Evolutionary conservation across 305 asterid genomes (phyloP).

Genomic region (Fraxinus xanthoxyloides): DNA sequence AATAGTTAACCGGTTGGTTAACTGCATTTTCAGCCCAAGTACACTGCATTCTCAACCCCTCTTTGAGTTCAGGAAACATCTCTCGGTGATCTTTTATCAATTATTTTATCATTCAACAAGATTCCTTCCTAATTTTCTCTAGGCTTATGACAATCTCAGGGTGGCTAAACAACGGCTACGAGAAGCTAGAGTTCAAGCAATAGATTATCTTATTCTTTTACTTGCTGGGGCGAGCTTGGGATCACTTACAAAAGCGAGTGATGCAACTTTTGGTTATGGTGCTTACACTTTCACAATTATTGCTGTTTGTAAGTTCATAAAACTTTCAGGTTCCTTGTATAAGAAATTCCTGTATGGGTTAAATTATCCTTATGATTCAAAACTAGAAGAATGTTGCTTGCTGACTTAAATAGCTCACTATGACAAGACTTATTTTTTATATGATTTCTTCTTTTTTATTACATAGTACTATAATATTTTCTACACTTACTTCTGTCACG

Average conservation of each 20-base stretch:
- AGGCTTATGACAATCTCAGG: slow-evolving; percentile 34
- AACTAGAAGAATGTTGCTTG: slow-evolving; percentile 6
- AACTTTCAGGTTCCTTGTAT: slow-evolving; percentile 9
- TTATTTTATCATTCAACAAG: background rate
- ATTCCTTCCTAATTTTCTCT: slow-evolving; percentile 6
- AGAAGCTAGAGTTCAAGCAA: slow-evolving; percentile 70
- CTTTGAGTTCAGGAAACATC: background rate
- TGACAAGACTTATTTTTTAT: background rate
- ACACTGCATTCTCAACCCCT: background rate
- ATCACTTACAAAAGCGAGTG: slow-evolving; percentile 63
- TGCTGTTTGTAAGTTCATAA: slow-evolving; percentile 69
- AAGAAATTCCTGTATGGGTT: background rate
- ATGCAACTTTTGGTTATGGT: slow-evolving; percentile 74
- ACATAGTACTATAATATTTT: background rate
- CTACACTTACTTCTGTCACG: too few species aligned
- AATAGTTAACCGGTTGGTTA: background rate
- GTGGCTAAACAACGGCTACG: slow-evolving; percentile 75
- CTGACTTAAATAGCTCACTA: background rate
- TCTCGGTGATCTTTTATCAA: background rate
- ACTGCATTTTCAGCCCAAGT: too few species aligned
- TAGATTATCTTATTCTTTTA: slow-evolving; percentile 74
- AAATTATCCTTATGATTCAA: background rate
- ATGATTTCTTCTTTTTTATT: background rate
- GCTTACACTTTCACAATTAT: slow-evolving; percentile 79
- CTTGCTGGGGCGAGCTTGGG: slow-evolving; percentile 96